Evolutionary conservation across 768 basidiomycete species (phyloP).

Genomic region (Cubamyces sp.): DNA sequence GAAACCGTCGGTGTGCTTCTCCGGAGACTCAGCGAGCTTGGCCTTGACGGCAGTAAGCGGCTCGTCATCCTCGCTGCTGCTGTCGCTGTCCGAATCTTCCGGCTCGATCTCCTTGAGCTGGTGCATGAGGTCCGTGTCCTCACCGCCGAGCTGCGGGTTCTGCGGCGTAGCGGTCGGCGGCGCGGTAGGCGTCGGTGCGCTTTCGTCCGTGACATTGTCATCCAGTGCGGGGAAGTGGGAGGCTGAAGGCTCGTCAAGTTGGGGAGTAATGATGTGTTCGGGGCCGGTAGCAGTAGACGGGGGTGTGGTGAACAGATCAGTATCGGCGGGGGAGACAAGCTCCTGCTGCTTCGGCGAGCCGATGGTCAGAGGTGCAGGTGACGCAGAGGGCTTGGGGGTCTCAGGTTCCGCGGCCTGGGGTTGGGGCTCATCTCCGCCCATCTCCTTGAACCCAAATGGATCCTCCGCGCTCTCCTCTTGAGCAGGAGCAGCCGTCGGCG

Average conservation of each 20-base stretch:
- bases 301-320: slow-evolving; percentile 58
- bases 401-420: slow-evolving; percentile 15
- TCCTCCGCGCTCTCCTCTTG: slow-evolving; percentile 39
- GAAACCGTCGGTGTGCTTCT: slow-evolving; percentile 14
- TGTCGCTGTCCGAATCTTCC: slow-evolving; percentile 39
- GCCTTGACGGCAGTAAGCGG: slow-evolving; percentile 34
- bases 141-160: slow-evolving; percentile 22
- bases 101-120: slow-evolving; percentile 59
- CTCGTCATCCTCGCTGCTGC: slow-evolving; percentile 44
- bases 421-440: slow-evolving; percentile 29
- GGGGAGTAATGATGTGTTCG: neutral
- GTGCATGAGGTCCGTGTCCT: slow-evolving; percentile 57
- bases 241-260: neutral
- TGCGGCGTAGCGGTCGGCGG: slow-evolving; percentile 10
- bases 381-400: slow-evolving; percentile 19
- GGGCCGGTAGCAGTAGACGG: slow-evolving; percentile 45
- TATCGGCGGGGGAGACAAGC: slow-evolving; percentile 33
- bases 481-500: slow-evolving; percentile 39
- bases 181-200: slow-evolving; percentile 16
- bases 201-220: slow-evolving; percentile 16
- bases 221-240: slow-evolving; percentile 19
- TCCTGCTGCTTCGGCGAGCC: slow-evolving; percentile 9
- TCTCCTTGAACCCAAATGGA: slow-evolving; percentile 55
- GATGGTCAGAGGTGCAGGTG: slow-evolving; percentile 15
- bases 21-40: slow-evolving; percentile 19